Percentiles rank a stretch among this genome's conserved stretches.
These are phyloP conservation scores for Cavenderia fasciculata DNA, from an alignment of 78 protist genomes.

Conservation along the genomic window DNA sequence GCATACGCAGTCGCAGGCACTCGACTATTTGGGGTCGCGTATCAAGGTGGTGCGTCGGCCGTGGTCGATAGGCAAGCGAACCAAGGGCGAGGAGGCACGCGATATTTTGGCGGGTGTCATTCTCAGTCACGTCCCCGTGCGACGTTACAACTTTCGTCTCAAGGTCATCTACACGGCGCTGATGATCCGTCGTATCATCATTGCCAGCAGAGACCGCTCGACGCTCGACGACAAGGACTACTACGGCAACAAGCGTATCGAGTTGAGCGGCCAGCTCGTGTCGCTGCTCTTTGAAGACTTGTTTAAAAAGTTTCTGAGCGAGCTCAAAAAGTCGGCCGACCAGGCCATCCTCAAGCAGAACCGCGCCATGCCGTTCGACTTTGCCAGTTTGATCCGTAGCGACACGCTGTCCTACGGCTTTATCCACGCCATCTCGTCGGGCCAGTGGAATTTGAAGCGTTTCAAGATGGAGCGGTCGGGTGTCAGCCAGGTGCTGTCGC, in stretches of 20 bases:
- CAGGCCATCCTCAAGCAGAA: slow-evolving; percentile 77
- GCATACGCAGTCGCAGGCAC: slow-evolving; percentile 87
- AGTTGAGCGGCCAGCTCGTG: slow-evolving; percentile 89
- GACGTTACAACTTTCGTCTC: slow-evolving; percentile 84
- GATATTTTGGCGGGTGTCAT: slow-evolving; percentile 93
- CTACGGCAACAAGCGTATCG: slow-evolving; percentile 67
- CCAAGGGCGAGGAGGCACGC: slow-evolving; percentile 82
- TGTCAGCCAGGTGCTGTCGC: slow-evolving; percentile 95
- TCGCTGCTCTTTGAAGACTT: slow-evolving; percentile 97
- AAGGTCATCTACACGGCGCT: slow-evolving; percentile 89
- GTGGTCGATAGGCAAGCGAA: slow-evolving; percentile 34
- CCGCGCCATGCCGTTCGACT: slow-evolving; percentile 73
- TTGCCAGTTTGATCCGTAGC: slow-evolving; percentile 29
- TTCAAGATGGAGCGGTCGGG: slow-evolving; percentile 98
- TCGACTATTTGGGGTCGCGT: slow-evolving; percentile 86
- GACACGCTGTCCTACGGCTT: slow-evolving; percentile 93
- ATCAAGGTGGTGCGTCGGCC: slow-evolving; percentile 46
- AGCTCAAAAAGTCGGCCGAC: slow-evolving; percentile 86
- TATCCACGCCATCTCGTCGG: slow-evolving; percentile 94
- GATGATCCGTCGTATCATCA: slow-evolving; percentile 92
- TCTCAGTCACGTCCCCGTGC: slow-evolving; percentile 95
- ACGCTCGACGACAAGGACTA: slow-evolving; percentile 73
- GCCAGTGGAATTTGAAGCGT: slow-evolving; percentile 99
- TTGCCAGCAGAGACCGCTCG: slow-evolving; percentile 82
- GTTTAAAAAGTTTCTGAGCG: slow-evolving; percentile 93